phyloP scores from a whole-genome alignment of 2,329 filamentous ascomycete genomes.

The Coniochaeta hoffmannii region DNA sequence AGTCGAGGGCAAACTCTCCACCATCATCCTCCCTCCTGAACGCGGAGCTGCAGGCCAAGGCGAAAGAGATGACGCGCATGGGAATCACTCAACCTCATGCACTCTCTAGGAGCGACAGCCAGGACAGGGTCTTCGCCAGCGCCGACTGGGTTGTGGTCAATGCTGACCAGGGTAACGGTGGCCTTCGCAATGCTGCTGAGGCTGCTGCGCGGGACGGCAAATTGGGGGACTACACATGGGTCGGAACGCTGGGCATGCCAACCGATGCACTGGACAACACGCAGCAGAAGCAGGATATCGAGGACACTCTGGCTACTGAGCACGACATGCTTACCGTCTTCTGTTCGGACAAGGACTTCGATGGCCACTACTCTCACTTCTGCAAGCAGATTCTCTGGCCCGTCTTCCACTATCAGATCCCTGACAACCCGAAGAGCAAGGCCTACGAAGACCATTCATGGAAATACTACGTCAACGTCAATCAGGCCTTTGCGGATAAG shows the following conservation, averaged over 20 bases:
- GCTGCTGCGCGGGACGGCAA: conserved; percentile 65
- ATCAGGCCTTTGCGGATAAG: conserved; percentile 86
- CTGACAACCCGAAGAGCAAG: conserved; percentile 96
- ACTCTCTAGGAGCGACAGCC: conserved; percentile 50
- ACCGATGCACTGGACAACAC: conserved; percentile 74
- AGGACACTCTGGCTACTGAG: conserved; percentile 72
- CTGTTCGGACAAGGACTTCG: conserved; percentile 84
- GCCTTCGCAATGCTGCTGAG: conserved; percentile 79
- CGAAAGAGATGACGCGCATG: conserved; percentile 47
- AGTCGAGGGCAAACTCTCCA: conserved; percentile 63
- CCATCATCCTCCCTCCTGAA: conserved; percentile 68
- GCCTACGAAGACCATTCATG: conserved; percentile 96
- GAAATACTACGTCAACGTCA: conserved; percentile 88
- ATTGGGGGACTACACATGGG: conserved; percentile 73
- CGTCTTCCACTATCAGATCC: conserved; percentile 96
- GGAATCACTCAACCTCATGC: conserved; percentile 49
- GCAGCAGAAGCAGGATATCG: conserved; percentile 73
- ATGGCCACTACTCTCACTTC: conserved; percentile 91
- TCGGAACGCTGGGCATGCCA: conserved; percentile 89
- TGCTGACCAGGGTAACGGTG: conserved; percentile 87
- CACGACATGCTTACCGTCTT: conserved; percentile 79
- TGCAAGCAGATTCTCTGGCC: conserved; percentile 98
- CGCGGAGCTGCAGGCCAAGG: conserved; percentile 45
- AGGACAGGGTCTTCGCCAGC: conserved; percentile 65
- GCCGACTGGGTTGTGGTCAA: conserved; percentile 77